Evolutionary conservation across 805 yeast genomes (phyloP).

Genomic region (Kodamaea nitidulidarum): DNA sequence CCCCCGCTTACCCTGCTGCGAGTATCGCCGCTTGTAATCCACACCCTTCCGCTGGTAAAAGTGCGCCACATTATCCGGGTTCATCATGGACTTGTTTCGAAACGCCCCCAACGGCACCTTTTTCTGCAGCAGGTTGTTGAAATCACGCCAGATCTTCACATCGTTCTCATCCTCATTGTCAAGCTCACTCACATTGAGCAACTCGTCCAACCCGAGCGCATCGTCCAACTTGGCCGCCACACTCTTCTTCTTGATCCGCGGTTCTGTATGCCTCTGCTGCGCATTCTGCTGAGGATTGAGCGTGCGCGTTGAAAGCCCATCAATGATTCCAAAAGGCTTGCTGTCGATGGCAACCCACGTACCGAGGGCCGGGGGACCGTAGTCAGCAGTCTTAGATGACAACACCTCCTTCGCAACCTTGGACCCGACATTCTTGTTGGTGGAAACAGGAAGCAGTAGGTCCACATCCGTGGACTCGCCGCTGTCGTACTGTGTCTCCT

Average conservation of each 20-base stretch:
- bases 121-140: constrained; percentile 38
- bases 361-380: constrained; percentile 88
- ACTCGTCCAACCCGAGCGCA: constrained; percentile 63
- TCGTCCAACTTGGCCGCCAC: constrained; percentile 21
- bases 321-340: constrained; percentile 90
- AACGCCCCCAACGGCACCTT: constrained; percentile 84
- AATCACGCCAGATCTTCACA: constrained; percentile 43
- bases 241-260: constrained; percentile 14
- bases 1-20: constrained; percentile 12
- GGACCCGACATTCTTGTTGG: constrained; percentile 55
- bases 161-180: constrained; percentile 68
- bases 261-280: constrained; percentile 11
- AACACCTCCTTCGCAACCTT: constrained; percentile 90
- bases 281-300: constrained; percentile 24
- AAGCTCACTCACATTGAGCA: constrained; percentile 81
- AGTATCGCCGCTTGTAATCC: constrained; percentile 24
- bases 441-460: constrained; percentile 58
- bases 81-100: constrained; percentile 58
- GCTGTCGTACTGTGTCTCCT: constrained; percentile 43
- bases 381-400: constrained; percentile 79
- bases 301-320: constrained; percentile 87
- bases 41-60: constrained; percentile 26
- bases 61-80: constrained; percentile 22
- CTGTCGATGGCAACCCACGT: constrained; percentile 80
- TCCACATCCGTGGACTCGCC: constrained; percentile 97